These are phyloP conservation scores for Moniliella sp. DNA, from an alignment of 1,284 basidiomycete genomes.

Conservation along the genomic window DNA sequence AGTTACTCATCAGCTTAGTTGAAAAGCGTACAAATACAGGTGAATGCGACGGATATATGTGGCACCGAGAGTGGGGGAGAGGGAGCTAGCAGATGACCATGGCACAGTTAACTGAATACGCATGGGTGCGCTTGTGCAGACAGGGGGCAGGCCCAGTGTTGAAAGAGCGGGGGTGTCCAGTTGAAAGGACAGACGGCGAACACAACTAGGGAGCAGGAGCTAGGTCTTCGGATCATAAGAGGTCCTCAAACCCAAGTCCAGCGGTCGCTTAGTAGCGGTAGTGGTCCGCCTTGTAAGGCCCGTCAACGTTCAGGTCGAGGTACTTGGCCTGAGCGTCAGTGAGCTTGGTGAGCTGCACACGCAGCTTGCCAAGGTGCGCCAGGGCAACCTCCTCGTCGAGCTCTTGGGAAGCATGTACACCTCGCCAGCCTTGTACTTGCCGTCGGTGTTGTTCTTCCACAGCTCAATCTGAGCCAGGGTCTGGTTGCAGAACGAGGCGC, in stretches of 20 bases:
- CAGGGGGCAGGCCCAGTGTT: too few species aligned
- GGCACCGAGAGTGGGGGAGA: too few species aligned
- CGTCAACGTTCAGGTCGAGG: slow-evolving; percentile 67
- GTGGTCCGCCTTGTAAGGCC: slow-evolving; percentile 54
- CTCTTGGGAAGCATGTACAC: slow-evolving; percentile 56
- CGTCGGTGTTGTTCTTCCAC: slow-evolving; percentile 66
- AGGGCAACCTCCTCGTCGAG: slow-evolving; percentile 97
- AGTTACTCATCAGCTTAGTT: too few species aligned
- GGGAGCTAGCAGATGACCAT: too few species aligned
- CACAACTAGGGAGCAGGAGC: not conserved
- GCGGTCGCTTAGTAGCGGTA: slow-evolving; percentile 28
- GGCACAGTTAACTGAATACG: too few species aligned
- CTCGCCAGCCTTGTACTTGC: slow-evolving; percentile 49
- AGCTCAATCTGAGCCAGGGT: slow-evolving; percentile 93
- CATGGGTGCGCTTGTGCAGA: too few species aligned
- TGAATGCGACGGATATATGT: too few species aligned
- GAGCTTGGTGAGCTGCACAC: slow-evolving; percentile 76
- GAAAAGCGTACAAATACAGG: too few species aligned
- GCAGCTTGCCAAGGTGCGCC: slow-evolving; percentile 71
- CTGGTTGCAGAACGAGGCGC: slow-evolving; percentile 97
- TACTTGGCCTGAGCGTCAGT: slow-evolving; percentile 61
- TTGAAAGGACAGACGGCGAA: not conserved
- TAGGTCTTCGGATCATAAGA: not conserved
- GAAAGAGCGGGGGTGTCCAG: not conserved
- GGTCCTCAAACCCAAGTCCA: not conserved